phyloP scores from a whole-genome alignment of 495 filamentous ascomycete species.

The Penicillium longicatenatum region DNA sequence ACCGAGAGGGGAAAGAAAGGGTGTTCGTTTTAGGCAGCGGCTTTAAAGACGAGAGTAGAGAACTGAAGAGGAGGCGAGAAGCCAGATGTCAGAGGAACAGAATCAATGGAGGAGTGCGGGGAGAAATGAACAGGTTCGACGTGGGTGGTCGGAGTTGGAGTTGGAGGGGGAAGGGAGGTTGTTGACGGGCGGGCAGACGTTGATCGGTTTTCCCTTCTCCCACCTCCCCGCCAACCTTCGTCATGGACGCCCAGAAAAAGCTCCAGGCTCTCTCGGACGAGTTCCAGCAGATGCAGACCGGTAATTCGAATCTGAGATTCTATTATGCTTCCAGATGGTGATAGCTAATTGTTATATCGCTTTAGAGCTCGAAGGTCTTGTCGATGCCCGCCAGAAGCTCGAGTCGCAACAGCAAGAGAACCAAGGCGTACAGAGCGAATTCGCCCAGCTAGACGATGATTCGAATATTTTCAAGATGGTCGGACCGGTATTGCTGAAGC shows the following conservation, averaged over 20 bases:
- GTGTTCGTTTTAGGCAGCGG: slow-evolving; percentile 21
- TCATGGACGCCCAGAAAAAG: slow-evolving; percentile 61
- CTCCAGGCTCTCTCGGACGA: slow-evolving; percentile 85
- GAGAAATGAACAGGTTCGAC: slow-evolving; percentile 5
- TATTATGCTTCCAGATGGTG: neutral
- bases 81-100: neutral
- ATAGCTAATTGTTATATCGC: slow-evolving; percentile 14
- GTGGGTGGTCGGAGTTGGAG: slow-evolving; percentile 11
- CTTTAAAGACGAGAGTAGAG: neutral
- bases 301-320: slow-evolving; percentile 38
- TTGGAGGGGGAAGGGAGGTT: slow-evolving; percentile 21
- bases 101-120: slow-evolving; percentile 8
- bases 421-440: slow-evolving; percentile 87
- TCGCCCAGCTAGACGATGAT: slow-evolving; percentile 71
- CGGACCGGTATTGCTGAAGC: slow-evolving; percentile 90
- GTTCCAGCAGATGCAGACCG: slow-evolving; percentile 82
- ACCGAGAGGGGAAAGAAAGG: slow-evolving; percentile 18
- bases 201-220: slow-evolving; percentile 29
- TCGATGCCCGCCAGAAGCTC: slow-evolving; percentile 86
- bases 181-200: slow-evolving; percentile 32
- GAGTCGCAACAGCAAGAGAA: slow-evolving; percentile 96
- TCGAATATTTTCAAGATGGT: slow-evolving; percentile 94
- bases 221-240: slow-evolving; percentile 26
- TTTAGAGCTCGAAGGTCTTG: slow-evolving; percentile 72
- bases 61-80: neutral